Conservation (phyloP, 352 stramenopile species). For the Phytopythium helicoides region DNA sequence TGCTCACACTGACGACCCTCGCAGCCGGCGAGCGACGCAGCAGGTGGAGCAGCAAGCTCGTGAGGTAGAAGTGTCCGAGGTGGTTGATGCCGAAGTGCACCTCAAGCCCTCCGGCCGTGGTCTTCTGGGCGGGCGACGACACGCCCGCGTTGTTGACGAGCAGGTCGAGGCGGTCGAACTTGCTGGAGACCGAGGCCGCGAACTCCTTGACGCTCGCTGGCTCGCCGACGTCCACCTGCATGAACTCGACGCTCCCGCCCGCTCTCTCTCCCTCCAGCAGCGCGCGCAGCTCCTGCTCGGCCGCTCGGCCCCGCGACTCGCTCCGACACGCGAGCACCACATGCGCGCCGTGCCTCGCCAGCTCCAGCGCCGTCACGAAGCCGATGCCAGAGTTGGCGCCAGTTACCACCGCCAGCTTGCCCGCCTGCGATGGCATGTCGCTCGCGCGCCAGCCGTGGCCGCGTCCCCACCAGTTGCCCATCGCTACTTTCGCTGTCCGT, state of each 20-base stretch:
- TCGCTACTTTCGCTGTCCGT: too few relatives aligned
- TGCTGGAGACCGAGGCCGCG: conserved; percentile 24
- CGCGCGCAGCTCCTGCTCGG: neutral
- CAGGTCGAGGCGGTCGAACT: conserved; percentile 45
- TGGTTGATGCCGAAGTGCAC: conserved; percentile 63
- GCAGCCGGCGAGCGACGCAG: conserved; percentile 21
- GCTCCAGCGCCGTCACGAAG: conserved; percentile 36
- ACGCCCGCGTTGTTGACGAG: conserved; percentile 74
- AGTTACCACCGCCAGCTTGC: conserved; percentile 60
- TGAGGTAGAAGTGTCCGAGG: conserved; percentile 60
- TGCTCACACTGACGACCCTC: conserved; percentile 38
- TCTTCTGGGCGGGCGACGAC: conserved; percentile 10
- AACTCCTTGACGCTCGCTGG: conserved; percentile 47
- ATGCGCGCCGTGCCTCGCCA: conserved; percentile 13
- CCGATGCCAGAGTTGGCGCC: conserved; percentile 67
- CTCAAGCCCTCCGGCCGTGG: conserved; percentile 38
- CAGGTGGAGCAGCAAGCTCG: conserved; percentile 40
- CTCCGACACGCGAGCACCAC: conserved; percentile 34
- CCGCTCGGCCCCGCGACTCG: conserved; percentile 9
- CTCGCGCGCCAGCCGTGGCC: conserved; percentile 18
- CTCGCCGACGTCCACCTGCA: conserved; percentile 48
- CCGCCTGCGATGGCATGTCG: conserved; percentile 12
- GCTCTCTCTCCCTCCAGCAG: conserved; percentile 1
- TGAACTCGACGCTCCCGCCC: conserved; percentile 19
- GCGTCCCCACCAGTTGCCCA: too few relatives aligned